Evolutionary conservation across 2,329 filamentous ascomycete genomes (phyloP).

Genomic region (Venturia asperata): DNA sequence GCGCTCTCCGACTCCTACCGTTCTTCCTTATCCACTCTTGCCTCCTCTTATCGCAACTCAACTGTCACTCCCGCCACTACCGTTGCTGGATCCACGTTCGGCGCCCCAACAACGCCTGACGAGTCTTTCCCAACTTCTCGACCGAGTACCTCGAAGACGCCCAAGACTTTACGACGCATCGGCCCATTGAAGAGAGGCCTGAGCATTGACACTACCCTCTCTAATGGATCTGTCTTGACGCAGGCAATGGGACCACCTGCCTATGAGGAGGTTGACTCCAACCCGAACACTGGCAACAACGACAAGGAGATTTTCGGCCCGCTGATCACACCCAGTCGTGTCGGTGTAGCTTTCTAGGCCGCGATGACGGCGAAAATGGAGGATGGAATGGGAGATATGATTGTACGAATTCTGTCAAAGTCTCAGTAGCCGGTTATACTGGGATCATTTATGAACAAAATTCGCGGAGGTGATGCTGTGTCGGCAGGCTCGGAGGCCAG

Average conservation of each 20-base stretch:
- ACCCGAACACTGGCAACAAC: constrained; percentile 3
- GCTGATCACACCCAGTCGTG: background rate
- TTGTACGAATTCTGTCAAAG: background rate
- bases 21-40: background rate
- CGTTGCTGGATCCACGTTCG: background rate
- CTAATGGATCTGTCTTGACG: constrained; percentile 13
- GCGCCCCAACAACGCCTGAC: constrained; percentile 8
- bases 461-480: background rate
- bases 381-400: background rate
- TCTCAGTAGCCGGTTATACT: constrained; percentile 8
- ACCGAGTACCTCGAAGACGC: constrained; percentile 15
- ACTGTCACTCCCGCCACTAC: constrained; percentile 13
- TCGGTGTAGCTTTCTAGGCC: constrained; percentile 12
- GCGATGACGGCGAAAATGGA: background rate
- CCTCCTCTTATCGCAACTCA: background rate
- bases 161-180: constrained; percentile 2
- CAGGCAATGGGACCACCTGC: constrained; percentile 10
- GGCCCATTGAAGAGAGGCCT: constrained; percentile 9
- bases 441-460: background rate
- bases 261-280: constrained; percentile 12
- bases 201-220: constrained; percentile 18
- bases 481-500: too few relatives aligned
- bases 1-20: constrained; percentile 1
- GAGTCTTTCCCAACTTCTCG: background rate
- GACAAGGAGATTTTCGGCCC: background rate